A percentile compares a stretch with the other conserved stretches of the same genome.
phyloP scores from a whole-genome alignment of 2,329 filamentous ascomycete species.

The Geosmithia morbida region DNA sequence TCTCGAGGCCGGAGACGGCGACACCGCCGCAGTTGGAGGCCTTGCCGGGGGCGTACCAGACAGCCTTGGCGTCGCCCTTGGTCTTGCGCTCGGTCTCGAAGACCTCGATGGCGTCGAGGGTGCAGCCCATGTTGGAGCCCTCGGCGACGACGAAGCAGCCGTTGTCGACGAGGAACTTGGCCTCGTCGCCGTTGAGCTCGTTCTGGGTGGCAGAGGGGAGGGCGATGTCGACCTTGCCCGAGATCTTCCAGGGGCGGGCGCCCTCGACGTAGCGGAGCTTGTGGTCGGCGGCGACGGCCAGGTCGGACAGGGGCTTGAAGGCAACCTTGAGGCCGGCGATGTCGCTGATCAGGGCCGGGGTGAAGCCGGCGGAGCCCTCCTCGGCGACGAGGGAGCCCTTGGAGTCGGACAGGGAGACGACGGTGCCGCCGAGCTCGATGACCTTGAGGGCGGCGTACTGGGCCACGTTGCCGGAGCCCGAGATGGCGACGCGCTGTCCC shows the following conservation, averaged over 20 bases:
- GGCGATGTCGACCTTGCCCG: conserved; percentile 78
- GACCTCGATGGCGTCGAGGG: conserved; percentile 82
- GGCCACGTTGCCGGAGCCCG: conserved; percentile 93
- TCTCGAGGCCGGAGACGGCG: conserved; percentile 92
- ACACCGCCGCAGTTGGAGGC: conserved; percentile 96
- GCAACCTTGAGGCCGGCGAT: conserved; percentile 81
- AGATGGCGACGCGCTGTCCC: conserved; percentile 91
- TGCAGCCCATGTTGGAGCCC: conserved; percentile 98
- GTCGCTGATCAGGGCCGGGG: conserved; percentile 59
- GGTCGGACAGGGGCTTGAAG: conserved; percentile 66
- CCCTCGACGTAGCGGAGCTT: conserved; percentile 65
- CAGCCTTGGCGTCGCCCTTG: conserved; percentile 47
- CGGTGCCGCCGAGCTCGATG: conserved; percentile 86
- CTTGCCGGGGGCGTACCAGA: conserved; percentile 97
- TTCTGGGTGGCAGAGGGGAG: conserved; percentile 95
- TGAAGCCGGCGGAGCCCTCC: conserved; percentile 51
- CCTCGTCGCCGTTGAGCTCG: conserved; percentile 88
- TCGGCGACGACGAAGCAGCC: conserved; percentile 83
- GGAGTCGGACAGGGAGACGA: conserved; percentile 88
- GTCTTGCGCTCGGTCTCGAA: conserved; percentile 70
- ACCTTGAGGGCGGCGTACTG: conserved; percentile 95
- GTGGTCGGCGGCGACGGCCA: conserved; percentile 37
- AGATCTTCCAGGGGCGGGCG: conserved; percentile 81
- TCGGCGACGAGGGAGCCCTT: conserved; percentile 65
- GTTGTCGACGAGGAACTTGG: conserved; percentile 56